These are phyloP conservation scores for Themeda triandra DNA, from an alignment of 176 grass and related monocot genomes.

Conservation along the genomic window DNA sequence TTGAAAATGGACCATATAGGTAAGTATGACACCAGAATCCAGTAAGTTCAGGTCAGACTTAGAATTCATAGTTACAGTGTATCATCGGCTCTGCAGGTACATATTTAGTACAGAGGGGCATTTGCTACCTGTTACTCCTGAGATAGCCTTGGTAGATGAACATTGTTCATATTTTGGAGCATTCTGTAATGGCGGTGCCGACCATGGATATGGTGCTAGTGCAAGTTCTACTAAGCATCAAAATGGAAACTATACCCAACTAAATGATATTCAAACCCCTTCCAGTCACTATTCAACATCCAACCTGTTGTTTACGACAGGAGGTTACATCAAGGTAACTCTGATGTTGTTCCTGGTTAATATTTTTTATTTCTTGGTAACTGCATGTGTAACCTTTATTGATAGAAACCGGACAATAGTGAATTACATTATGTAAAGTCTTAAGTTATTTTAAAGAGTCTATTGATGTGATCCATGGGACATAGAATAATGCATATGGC, in stretches of 20 bases:
- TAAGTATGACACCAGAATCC: slow-evolving; percentile 49
- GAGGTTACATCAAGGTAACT: slow-evolving; percentile 77
- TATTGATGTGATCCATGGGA: slow-evolving; percentile 1
- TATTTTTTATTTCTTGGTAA: slow-evolving; percentile 20
- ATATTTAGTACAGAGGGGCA: slow-evolving; percentile 99
- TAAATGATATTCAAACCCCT: slow-evolving; percentile 23
- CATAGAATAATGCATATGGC: slow-evolving; percentile 7
- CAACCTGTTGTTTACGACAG: slow-evolving; percentile 43
- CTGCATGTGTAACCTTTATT: neutral
- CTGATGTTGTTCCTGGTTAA: neutral
- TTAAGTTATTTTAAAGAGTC: neutral
- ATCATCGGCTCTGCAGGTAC: slow-evolving; percentile 57
- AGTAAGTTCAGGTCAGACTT: slow-evolving; percentile 22
- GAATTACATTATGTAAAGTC: neutral
- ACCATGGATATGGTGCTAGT: slow-evolving; percentile 29
- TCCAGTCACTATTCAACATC: slow-evolving; percentile 30
- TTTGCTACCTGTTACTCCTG: slow-evolving; percentile 72
- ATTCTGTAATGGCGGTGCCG: slow-evolving; percentile 62
- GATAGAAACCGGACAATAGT: neutral
- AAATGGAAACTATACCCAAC: slow-evolving; percentile 54
- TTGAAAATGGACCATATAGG: slow-evolving; percentile 95
- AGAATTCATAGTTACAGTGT: slow-evolving; percentile 22
- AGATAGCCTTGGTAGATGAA: slow-evolving; percentile 80
- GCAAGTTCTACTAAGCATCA: slow-evolving; percentile 30
- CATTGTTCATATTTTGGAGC: slow-evolving; percentile 88